Percentiles rank a stretch among this genome's conserved stretches.
phyloP scores from a whole-genome alignment of 345 rosid species.

The Melaleuca alternifolia region DNA sequence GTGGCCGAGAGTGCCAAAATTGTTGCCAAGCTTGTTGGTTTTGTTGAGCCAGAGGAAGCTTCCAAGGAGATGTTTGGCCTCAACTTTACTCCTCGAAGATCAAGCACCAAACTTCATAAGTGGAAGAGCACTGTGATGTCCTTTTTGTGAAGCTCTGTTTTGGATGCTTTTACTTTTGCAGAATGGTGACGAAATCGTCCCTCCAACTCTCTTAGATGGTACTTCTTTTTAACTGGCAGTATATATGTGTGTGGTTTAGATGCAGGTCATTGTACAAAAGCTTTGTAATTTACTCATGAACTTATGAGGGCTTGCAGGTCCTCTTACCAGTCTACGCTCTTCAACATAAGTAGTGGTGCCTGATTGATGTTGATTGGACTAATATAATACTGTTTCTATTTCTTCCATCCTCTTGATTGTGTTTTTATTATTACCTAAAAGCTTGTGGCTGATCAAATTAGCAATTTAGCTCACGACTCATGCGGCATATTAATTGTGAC shows the following conservation, averaged over 20 bases:
- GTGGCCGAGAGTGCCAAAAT: slow-evolving; percentile 22
- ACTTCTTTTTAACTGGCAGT: background rate
- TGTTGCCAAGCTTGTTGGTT: slow-evolving; percentile 28
- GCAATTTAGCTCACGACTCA: background rate
- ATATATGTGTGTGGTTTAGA: background rate
- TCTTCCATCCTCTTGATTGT: background rate
- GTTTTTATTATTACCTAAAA: background rate
- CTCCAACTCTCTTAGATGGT: background rate
- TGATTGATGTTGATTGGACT: background rate
- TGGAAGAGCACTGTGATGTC: slow-evolving; percentile 12
- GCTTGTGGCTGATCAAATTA: background rate
- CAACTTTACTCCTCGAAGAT: slow-evolving; percentile 20
- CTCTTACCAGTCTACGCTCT: background rate
- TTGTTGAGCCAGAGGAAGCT: slow-evolving; percentile 19
- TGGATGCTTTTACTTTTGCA: background rate
- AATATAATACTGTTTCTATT: background rate
- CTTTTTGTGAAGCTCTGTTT: background rate
- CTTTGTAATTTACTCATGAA: background rate
- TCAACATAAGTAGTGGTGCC: background rate
- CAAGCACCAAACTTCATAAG: background rate
- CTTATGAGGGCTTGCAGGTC: background rate
- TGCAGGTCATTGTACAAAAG: background rate
- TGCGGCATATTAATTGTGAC: background rate
- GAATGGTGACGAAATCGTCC: background rate
- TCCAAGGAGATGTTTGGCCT: slow-evolving; percentile 36